Conservation (phyloP, 2,329 filamentous ascomycete genomes). For the Stemphylium beticola region DNA sequence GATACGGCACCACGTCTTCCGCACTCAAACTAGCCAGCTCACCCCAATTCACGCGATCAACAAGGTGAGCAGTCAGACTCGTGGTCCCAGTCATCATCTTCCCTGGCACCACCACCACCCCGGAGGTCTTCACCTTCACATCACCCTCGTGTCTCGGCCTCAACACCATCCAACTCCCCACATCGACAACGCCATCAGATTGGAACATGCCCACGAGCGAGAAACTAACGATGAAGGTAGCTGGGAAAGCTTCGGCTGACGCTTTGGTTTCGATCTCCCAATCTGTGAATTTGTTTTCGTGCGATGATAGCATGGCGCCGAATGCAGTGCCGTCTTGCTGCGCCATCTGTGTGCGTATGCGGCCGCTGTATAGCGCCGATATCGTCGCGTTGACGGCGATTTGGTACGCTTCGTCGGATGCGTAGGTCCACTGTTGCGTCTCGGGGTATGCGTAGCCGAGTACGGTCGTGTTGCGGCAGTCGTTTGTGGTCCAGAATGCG, state of each 20-base stretch:
- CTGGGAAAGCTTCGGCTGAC: conserved; percentile 7
- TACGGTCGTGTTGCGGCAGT: conserved; percentile 28
- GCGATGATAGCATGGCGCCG: not conserved
- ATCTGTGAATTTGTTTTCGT: conserved; percentile 26
- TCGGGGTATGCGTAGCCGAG: conserved; percentile 47
- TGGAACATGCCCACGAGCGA: conserved; percentile 25
- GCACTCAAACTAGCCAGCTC: conserved; percentile 27
- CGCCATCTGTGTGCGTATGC: conserved; percentile 6
- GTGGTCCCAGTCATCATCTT: conserved; percentile 22
- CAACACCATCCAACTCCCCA: conserved; percentile 36
- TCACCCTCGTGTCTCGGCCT: conserved; percentile 14
- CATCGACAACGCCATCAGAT: conserved; percentile 21
- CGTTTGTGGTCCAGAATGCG: conserved; percentile 41
- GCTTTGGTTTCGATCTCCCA: conserved; percentile 34
- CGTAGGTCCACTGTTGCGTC: conserved; percentile 35
- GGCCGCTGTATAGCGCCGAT: conserved; percentile 29
- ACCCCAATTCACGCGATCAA: conserved; percentile 29
- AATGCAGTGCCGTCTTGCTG: not conserved
- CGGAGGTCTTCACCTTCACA: not conserved
- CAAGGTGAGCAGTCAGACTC: conserved; percentile 34
- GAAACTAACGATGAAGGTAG: conserved; percentile 33
- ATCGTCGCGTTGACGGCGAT: conserved; percentile 22
- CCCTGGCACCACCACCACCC: not conserved
- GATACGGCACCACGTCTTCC: conserved; percentile 33
- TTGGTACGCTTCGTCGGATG: conserved; percentile 17